Percentiles rank a stretch among this genome's conserved stretches.
Conservation (phyloP, 768 basidiomycete genomes). For the Cystobasidium onofrii region DNA sequence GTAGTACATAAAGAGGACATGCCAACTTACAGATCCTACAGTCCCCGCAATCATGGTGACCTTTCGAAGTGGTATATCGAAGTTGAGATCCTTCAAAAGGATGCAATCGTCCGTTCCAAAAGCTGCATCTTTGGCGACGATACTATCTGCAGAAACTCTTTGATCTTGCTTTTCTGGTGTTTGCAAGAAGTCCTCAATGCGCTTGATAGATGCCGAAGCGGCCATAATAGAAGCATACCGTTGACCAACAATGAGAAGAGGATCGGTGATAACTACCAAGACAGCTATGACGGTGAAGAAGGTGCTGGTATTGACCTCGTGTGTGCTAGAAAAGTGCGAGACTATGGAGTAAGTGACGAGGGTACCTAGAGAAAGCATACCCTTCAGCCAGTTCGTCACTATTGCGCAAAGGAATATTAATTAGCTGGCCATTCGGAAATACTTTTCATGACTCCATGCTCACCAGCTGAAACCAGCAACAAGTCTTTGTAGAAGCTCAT, state of each 20-base stretch:
- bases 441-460: too few species aligned
- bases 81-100: neutral
- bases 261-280: conserved; percentile 22
- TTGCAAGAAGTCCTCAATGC: conserved; percentile 24
- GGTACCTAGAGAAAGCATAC: conserved; percentile 20
- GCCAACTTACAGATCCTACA: conserved; percentile 24
- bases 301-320: neutral
- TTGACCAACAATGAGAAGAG: conserved; percentile 30
- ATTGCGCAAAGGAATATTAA: neutral
- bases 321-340: conserved; percentile 8
- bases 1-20: neutral
- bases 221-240: conserved; percentile 21
- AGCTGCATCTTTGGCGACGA: neutral
- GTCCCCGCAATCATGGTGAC: conserved; percentile 24
- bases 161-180: conserved; percentile 12
- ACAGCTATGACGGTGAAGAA: conserved; percentile 31
- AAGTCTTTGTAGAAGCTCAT: conserved; percentile 1
- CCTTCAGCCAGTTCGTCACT: conserved; percentile 24
- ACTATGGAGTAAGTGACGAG: conserved; percentile 30
- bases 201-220: neutral
- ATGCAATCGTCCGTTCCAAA: neutral
- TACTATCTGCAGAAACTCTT: conserved; percentile 7
- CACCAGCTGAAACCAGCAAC: neutral
- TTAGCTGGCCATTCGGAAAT: too few species aligned
- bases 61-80: neutral